These are phyloP conservation scores for Pseudocercospora crystallina DNA, from an alignment of 2,329 filamentous ascomycete genomes.

Conservation along the genomic window DNA sequence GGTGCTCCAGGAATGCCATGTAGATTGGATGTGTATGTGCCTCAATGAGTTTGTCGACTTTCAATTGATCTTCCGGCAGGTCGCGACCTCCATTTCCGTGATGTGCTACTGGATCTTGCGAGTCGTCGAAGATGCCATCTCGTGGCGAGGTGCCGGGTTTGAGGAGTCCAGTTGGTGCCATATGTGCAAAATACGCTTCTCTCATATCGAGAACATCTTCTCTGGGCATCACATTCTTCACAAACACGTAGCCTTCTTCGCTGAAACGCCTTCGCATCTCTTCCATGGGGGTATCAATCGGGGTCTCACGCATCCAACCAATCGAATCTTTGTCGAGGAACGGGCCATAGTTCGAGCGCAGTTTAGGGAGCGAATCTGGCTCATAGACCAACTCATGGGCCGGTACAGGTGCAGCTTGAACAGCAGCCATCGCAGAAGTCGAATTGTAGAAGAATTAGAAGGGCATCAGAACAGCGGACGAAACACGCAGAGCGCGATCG, in stretches of 20 bases:
- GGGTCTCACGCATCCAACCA: slow-evolving; percentile 37
- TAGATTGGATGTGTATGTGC: slow-evolving; percentile 37
- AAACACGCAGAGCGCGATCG: no score
- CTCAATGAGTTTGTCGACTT: slow-evolving; percentile 32
- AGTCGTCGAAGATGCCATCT: slow-evolving; percentile 44
- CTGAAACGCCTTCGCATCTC: slow-evolving; percentile 41
- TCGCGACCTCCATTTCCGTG: slow-evolving; percentile 30
- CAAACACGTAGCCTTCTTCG: slow-evolving; percentile 44
- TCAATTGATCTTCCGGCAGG: slow-evolving; percentile 30
- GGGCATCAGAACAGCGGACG: no score
- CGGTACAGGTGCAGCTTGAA: slow-evolving; percentile 22
- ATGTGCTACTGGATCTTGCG: slow-evolving; percentile 34
- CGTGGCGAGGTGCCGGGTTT: slow-evolving; percentile 39
- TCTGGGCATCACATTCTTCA: slow-evolving; percentile 45
- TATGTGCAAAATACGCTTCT: slow-evolving; percentile 41
- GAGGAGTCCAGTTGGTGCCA: slow-evolving; percentile 41
- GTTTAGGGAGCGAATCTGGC: slow-evolving; percentile 26
- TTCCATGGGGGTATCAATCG: slow-evolving; percentile 37
- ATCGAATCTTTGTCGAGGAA: slow-evolving; percentile 29
- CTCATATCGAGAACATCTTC: slow-evolving; percentile 44
- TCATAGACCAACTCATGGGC: slow-evolving; percentile 29
- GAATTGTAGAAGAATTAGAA: no score
- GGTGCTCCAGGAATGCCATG: slow-evolving; percentile 38
- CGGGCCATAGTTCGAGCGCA: slow-evolving; percentile 31
- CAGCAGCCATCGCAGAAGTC: slow-evolving; percentile 2